phyloP scores from a whole-genome alignment of 2,329 filamentous ascomycete genomes.

The Sodiomyces alkalinus region DNA sequence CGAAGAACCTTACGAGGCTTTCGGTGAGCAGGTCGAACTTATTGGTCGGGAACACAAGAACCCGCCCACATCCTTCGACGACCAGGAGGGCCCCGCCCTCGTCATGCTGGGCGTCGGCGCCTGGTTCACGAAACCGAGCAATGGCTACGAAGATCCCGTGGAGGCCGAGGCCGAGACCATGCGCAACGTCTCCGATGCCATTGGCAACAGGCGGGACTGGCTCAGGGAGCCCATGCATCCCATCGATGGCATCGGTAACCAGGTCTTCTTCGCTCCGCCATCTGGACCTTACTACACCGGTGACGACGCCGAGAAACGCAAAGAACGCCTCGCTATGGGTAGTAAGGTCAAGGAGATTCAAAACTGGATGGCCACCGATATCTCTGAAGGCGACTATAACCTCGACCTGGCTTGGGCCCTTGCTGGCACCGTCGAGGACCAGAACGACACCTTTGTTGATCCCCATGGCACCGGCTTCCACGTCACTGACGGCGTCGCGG shows the following conservation, averaged over 20 bases:
- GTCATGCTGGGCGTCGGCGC: slow-evolving; percentile 12
- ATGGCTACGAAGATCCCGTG: slow-evolving; percentile 8
- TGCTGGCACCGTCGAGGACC: slow-evolving; percentile 4
- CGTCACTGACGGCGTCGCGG: slow-evolving; percentile 14
- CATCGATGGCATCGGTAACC: slow-evolving; percentile 13
- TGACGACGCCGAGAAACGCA: slow-evolving; percentile 5
- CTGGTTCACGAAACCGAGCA: slow-evolving; percentile 11
- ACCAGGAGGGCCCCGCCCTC: slow-evolving; percentile 10
- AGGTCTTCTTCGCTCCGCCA: slow-evolving; percentile 14
- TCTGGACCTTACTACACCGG: slow-evolving; percentile 6
- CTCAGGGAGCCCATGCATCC: slow-evolving; percentile 9
- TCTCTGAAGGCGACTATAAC: too few species aligned
- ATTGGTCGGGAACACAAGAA: slow-evolving; percentile 9
- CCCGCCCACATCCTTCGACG: slow-evolving; percentile 3
- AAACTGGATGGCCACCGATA: slow-evolving; percentile 5
- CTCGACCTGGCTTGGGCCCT: slow-evolving; percentile 10
- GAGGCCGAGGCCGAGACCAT: slow-evolving; percentile 12
- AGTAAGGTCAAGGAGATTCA: slow-evolving; percentile 13
- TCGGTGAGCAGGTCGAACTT: slow-evolving; percentile 10
- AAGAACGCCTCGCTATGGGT: slow-evolving; percentile 8
- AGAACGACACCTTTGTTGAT: slow-evolving; percentile 8
- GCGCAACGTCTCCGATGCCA: slow-evolving; percentile 8
- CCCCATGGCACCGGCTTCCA: slow-evolving; percentile 14
- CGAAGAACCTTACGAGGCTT: slow-evolving; percentile 5
- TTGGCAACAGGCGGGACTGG: slow-evolving; percentile 9